Conservation (phyloP, 2,329 filamentous ascomycete genomes). For the Exophiala calicioides region DNA sequence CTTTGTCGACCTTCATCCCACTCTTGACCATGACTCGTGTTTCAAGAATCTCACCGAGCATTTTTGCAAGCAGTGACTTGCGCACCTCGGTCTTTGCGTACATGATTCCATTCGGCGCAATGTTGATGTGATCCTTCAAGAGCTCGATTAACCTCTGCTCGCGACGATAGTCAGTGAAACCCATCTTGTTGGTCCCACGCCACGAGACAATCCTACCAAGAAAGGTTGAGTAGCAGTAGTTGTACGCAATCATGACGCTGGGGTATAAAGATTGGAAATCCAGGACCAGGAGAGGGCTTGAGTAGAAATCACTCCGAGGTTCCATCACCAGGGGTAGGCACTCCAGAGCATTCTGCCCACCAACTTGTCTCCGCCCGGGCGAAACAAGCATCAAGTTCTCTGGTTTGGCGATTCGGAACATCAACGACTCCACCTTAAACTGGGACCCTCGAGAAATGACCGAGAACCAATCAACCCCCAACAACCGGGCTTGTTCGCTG, state of each 20-base stretch:
- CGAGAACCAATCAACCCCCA: conserved; percentile 95
- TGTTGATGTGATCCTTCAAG: conserved; percentile 82
- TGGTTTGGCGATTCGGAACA: conserved; percentile 97
- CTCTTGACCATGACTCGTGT: conserved; percentile 97
- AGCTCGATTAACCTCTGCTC: conserved; percentile 73
- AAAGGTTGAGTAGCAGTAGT: conserved; percentile 98
- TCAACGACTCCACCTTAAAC: conserved; percentile 97
- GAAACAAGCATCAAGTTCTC: conserved; percentile 91
- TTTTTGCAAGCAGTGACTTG: conserved; percentile 89
- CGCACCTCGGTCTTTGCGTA: conserved; percentile 83
- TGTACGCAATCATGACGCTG: conserved; percentile 98
- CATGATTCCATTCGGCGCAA: conserved; percentile 95
- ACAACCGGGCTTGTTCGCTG: conserved; percentile 87
- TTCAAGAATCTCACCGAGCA: conserved; percentile 93
- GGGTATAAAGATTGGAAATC: conserved; percentile 97
- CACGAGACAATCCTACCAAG: conserved; percentile 81
- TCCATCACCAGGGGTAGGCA: conserved; percentile 97
- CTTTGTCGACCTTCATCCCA: conserved; percentile 91
- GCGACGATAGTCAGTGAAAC: conserved; percentile 82
- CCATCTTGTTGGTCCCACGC: conserved; percentile 93
- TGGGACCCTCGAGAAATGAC: conserved; percentile 94
- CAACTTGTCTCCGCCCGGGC: conserved; percentile 87
- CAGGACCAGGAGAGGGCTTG: conserved; percentile 80
- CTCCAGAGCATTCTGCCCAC: conserved; percentile 89
- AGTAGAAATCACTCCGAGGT: conserved; percentile 92